Evolutionary conservation across 2,329 filamentous ascomycete genomes (phyloP).

Genomic region (Ophiostoma fasciatum): DNA sequence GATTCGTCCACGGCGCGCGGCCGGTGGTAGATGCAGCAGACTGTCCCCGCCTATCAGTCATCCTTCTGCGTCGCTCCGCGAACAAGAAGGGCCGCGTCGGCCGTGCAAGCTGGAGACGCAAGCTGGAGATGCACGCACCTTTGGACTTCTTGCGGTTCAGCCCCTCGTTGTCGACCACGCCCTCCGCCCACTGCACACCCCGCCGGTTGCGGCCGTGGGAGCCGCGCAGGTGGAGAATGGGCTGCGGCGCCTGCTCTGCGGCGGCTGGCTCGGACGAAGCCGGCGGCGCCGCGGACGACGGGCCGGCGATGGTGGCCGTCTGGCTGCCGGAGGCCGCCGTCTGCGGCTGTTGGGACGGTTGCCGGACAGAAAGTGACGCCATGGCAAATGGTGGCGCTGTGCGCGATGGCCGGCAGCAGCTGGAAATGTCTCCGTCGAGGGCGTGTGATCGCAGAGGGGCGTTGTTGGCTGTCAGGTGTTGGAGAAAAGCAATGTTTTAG

Average conservation of each 20-base stretch:
- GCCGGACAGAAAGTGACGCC: neutral
- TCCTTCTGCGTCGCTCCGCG: too few species aligned
- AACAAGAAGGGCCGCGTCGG: too few species aligned
- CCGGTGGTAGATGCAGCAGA: constrained; percentile 98
- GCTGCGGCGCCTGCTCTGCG: too few species aligned
- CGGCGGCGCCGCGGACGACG: constrained; percentile 11
- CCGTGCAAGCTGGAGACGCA: too few species aligned
- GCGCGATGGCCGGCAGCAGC: too few species aligned
- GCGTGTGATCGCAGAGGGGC: too few species aligned
- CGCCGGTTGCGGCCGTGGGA: constrained; percentile 31
- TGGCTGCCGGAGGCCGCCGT: constrained; percentile 2
- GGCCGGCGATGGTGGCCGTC: neutral
- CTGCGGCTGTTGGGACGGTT: neutral
- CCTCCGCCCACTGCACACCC: constrained; percentile 81
- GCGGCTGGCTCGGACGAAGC: constrained; percentile 9
- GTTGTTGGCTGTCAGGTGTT: too few species aligned
- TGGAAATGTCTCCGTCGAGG: too few species aligned
- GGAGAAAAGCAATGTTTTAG: too few species aligned
- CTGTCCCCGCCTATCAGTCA: too few species aligned
- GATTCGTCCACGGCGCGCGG: constrained; percentile 71
- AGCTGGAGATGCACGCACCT: constrained; percentile 52
- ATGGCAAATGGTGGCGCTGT: too few species aligned
- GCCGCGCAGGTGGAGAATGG: constrained; percentile 38
- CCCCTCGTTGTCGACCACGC: constrained; percentile 90
- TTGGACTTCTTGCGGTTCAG: constrained; percentile 90